A percentile compares a stretch with the other conserved stretches of the same genome.
These are phyloP conservation scores for Anisodus tanguticus DNA, from an alignment of 257 asterid species.

Conservation along the genomic window DNA sequence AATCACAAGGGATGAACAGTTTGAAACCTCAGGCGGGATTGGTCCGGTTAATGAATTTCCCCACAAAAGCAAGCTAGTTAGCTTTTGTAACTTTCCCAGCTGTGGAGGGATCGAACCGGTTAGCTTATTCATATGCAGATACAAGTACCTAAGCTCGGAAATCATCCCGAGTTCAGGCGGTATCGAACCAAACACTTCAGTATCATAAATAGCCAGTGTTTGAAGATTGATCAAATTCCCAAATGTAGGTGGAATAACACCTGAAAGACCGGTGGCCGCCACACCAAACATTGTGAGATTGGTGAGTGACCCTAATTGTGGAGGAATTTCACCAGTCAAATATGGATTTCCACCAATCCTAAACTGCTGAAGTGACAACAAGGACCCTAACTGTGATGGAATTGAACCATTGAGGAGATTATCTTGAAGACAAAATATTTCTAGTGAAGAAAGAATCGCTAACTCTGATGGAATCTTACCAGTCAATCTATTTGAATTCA, in stretches of 20 bases:
- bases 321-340: constrained; percentile 73
- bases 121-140: constrained; percentile 84
- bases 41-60: constrained; percentile 72
- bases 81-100: constrained; percentile 69
- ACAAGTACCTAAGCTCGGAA: constrained; percentile 67
- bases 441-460: constrained; percentile 69
- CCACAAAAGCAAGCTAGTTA: constrained; percentile 85
- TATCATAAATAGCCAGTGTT: constrained; percentile 72
- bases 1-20: constrained; percentile 71
- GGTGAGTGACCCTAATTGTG: constrained; percentile 66
- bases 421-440: constrained; percentile 81
- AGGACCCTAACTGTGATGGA: constrained; percentile 68
- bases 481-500: constrained; percentile 67
- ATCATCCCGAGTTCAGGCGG: constrained; percentile 77
- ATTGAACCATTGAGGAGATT: constrained; percentile 78
- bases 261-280: constrained; percentile 83
- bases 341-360: constrained; percentile 82
- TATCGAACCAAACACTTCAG: constrained; percentile 74
- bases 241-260: constrained; percentile 75
- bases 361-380: constrained; percentile 75
- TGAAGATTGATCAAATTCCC: constrained; percentile 76
- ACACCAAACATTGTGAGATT: constrained; percentile 85
- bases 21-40: constrained; percentile 65
- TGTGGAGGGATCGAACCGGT: constrained; percentile 71
- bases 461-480: constrained; percentile 73